Evolutionary conservation across 352 stramenopile genomes (phyloP).

Genomic region (Globisporangium megalacanthum): DNA sequence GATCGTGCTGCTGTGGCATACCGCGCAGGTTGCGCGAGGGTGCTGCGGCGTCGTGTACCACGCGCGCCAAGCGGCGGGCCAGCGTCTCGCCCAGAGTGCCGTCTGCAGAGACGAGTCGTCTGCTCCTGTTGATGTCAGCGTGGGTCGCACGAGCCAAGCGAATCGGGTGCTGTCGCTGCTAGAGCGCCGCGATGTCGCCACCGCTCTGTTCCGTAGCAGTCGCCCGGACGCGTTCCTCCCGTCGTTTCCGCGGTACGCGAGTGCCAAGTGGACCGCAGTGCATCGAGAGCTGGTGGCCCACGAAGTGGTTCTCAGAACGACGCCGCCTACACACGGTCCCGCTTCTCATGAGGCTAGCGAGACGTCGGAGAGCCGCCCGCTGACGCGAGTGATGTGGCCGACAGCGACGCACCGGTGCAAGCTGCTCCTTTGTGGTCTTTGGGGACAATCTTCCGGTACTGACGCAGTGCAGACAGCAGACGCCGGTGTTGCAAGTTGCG

Average conservation of each 20-base stretch:
- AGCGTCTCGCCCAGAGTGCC: not conserved
- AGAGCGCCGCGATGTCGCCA: not conserved
- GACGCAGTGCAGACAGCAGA: not conserved
- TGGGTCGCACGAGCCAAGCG: not conserved
- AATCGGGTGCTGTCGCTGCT: conserved; percentile 1
- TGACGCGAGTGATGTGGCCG: no score
- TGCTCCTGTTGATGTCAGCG: not conserved
- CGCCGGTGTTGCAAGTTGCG: not conserved
- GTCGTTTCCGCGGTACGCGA: conserved; percentile 1
- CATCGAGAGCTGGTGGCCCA: conserved; percentile 1
- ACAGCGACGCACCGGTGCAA: no score
- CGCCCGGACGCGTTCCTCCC: not conserved
- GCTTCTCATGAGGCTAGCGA: not conserved
- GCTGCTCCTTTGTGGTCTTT: no score
- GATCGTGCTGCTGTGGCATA: conserved; percentile 18
- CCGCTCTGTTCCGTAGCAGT: not conserved
- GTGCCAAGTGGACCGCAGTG: conserved; percentile 1
- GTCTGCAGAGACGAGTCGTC: not conserved
- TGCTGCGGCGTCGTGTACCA: not conserved
- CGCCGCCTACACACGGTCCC: no score
- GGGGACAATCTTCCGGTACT: not conserved
- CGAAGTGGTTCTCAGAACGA: not conserved
- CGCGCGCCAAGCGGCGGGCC: not conserved
- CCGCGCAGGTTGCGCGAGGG: not conserved
- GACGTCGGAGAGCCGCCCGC: not conserved